phyloP scores from a whole-genome alignment of 108 stramenopile species.

The Bacterosira constricta region DNA sequence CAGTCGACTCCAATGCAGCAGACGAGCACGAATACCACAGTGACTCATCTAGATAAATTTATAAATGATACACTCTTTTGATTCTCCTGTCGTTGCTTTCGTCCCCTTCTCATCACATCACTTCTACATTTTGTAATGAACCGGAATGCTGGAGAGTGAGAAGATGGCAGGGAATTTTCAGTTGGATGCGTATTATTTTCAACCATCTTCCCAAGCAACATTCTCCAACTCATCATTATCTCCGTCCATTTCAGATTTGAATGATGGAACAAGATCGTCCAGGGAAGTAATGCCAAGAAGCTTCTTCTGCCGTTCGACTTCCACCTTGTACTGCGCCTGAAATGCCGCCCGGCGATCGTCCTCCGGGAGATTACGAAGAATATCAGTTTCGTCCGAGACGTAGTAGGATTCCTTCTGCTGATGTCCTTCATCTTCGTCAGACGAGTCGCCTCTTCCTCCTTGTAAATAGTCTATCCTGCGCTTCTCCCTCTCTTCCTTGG shows the following conservation, averaged over 20 bases:
- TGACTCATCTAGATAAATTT: too few species aligned
- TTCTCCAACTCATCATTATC: slow-evolving; percentile 21
- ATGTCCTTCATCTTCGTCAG: slow-evolving; percentile 47
- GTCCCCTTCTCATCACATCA: too few species aligned
- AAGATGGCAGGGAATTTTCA: too few species aligned
- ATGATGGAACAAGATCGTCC: slow-evolving; percentile 16
- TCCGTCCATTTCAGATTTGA: slow-evolving; percentile 3
- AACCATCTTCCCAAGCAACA: slow-evolving; percentile 51
- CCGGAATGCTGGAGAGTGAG: too few species aligned
- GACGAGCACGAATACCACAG: too few species aligned
- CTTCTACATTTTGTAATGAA: too few species aligned
- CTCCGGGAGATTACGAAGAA: slow-evolving; percentile 60
- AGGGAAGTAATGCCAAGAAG: slow-evolving; percentile 33
- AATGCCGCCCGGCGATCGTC: slow-evolving; percentile 69
- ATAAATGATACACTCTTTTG: too few species aligned
- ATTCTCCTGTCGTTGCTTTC: too few species aligned
- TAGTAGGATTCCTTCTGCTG: slow-evolving; percentile 29
- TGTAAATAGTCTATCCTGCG: slow-evolving; percentile 32
- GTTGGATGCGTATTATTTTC: too few species aligned
- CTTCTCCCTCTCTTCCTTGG: slow-evolving; percentile 57
- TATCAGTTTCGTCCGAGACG: slow-evolving; percentile 60
- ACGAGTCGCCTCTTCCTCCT: slow-evolving; percentile 50
- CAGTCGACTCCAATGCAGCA: too few species aligned
- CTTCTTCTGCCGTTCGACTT: slow-evolving; percentile 66
- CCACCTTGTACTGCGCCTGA: slow-evolving; percentile 76